Evolutionary conservation across 2,329 filamentous ascomycete genomes (phyloP).

Genomic region (Fusarium incarnatum): DNA sequence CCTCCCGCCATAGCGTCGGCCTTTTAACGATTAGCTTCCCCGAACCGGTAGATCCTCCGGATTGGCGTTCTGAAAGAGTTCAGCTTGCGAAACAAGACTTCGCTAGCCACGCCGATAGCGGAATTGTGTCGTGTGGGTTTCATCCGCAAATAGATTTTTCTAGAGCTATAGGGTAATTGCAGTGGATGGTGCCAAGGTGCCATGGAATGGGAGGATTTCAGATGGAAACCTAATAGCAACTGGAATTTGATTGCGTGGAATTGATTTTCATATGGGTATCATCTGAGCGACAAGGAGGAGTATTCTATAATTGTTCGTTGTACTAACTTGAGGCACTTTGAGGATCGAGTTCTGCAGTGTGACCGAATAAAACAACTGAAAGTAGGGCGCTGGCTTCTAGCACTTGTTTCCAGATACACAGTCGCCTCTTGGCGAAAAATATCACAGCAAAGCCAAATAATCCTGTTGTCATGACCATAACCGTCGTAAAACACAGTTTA

Average conservation of each 20-base stretch:
- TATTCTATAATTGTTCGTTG: too few species aligned
- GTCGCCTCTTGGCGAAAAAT: background rate
- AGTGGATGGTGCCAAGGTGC: background rate
- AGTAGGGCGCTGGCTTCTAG: rapidly evolving
- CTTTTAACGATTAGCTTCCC: background rate
- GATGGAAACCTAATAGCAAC: background rate
- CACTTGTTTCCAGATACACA: too few species aligned
- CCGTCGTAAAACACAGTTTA: rapidly evolving
- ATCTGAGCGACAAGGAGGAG: too few species aligned
- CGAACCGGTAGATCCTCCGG: constrained; percentile 1
- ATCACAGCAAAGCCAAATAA: background rate
- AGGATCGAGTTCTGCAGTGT: too few species aligned
- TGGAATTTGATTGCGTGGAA: too few species aligned
- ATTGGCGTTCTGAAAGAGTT: background rate
- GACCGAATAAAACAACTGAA: too few species aligned
- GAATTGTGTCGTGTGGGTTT: background rate
- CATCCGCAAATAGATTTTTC: background rate
- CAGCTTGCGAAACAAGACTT: background rate
- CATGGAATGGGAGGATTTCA: background rate
- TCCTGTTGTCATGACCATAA: too few species aligned
- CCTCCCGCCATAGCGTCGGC: background rate
- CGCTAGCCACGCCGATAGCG: background rate
- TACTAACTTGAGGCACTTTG: too few species aligned
- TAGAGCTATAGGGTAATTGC: background rate
- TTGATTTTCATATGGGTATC: rapidly evolving